Evolutionary conservation across 768 basidiomycete genomes (phyloP).

Genomic region (Punctularia strigosozonata): DNA sequence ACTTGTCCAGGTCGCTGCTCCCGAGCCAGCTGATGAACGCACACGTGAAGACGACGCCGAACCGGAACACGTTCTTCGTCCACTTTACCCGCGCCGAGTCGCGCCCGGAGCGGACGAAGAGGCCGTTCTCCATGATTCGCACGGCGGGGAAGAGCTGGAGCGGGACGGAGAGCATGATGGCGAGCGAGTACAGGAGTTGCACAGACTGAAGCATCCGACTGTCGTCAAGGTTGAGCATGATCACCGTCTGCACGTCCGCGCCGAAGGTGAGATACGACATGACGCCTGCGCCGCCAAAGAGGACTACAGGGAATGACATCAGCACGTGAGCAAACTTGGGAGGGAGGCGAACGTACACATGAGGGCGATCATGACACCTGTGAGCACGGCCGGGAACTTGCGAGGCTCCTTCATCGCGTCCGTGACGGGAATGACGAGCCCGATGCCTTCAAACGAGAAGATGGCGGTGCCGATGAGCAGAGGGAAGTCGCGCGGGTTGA

Average conservation of each 20-base stretch:
- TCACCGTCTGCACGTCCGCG: constrained; percentile 79
- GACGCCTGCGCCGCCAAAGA: constrained; percentile 82
- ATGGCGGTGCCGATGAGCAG: constrained; percentile 94
- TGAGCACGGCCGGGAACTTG: constrained; percentile 82
- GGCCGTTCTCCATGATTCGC: constrained; percentile 91
- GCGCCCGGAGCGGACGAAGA: constrained; percentile 87
- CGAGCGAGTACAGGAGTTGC: constrained; percentile 83
- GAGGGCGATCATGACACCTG: constrained; percentile 85
- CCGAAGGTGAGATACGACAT: constrained; percentile 87
- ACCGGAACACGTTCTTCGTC: constrained; percentile 89
- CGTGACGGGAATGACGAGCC: constrained; percentile 90
- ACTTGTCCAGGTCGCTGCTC: constrained; percentile 87
- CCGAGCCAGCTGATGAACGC: constrained; percentile 77
- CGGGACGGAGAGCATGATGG: constrained; percentile 85
- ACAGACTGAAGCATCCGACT: constrained; percentile 85
- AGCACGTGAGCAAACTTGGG: neutral
- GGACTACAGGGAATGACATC: constrained; percentile 27
- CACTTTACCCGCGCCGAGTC: constrained; percentile 75
- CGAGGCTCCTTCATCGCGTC: constrained; percentile 94
- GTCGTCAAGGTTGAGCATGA: constrained; percentile 86
- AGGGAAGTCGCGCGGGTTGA: constrained; percentile 85
- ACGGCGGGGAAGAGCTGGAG: constrained; percentile 97
- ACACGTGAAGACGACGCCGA: constrained; percentile 63
- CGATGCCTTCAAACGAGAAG: constrained; percentile 97
- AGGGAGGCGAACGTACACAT: constrained; percentile 33